These are phyloP conservation scores for Tylopilus rubrobrunneus DNA, from an alignment of 768 basidiomycete genomes.

Conservation along the genomic window DNA sequence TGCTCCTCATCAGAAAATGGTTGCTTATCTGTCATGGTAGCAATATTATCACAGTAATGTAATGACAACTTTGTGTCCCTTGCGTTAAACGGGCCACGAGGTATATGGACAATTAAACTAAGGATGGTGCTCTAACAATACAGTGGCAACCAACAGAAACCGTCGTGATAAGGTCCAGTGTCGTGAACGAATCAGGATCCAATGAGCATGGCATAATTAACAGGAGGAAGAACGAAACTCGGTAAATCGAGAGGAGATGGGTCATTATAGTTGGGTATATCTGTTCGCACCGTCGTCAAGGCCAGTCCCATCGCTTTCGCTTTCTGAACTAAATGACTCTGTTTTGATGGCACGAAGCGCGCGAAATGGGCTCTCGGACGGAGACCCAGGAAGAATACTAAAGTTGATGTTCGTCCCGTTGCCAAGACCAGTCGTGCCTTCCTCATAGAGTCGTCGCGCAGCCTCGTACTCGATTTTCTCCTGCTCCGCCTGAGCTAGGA, in stretches of 20 bases:
- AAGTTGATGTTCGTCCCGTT: constrained; percentile 76
- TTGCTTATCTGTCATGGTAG: constrained; percentile 47
- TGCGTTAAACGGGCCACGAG: constrained; percentile 16
- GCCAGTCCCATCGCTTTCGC: constrained; percentile 62
- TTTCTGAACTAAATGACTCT: constrained; percentile 62
- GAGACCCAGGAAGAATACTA: constrained; percentile 71
- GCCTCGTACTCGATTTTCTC: constrained; percentile 94
- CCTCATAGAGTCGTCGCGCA: constrained; percentile 82
- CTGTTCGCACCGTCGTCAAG: constrained; percentile 46
- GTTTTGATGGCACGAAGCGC: constrained; percentile 47
- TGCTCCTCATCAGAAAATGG: constrained; percentile 84
- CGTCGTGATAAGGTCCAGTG: constrained; percentile 30
- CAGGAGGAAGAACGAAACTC: constrained; percentile 26
- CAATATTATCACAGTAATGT: constrained; percentile 25
- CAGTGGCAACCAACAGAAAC: constrained; percentile 33
- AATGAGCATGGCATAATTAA: constrained; percentile 26
- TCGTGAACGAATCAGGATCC: constrained; percentile 22
- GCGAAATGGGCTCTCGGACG: constrained; percentile 42
- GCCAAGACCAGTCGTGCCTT: constrained; percentile 64
- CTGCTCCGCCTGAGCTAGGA: constrained; percentile 88
- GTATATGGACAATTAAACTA: constrained; percentile 34
- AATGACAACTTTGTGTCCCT: constrained; percentile 20
- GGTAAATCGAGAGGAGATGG: constrained; percentile 10
- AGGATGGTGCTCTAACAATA: constrained; percentile 37
- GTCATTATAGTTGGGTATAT: constrained; percentile 33